Percentiles rank a stretch among this genome's conserved stretches.
Evolutionary conservation across 148 eudicot species (phyloP).

Genomic region (Drosera capensis): DNA sequence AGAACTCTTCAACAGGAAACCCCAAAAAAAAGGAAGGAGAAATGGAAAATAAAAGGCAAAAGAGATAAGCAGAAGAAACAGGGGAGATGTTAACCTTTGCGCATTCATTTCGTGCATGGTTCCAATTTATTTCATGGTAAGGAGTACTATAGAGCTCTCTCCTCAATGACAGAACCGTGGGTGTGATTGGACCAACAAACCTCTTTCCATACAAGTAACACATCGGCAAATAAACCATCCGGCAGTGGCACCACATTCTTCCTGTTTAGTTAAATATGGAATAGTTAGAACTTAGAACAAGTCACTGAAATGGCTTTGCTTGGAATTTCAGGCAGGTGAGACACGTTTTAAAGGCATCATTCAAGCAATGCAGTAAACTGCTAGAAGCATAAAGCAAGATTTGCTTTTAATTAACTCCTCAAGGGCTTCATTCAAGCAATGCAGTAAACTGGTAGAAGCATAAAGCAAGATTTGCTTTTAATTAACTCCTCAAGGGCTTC

Average conservation of each 20-base stretch:
- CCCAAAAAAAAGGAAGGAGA: not conserved
- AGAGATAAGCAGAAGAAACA: too few species aligned
- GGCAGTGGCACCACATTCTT: constrained; percentile 99
- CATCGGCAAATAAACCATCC: constrained; percentile 98
- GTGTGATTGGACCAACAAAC: constrained; percentile 91
- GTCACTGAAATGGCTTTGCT: too few species aligned
- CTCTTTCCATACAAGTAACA: constrained; percentile 91
- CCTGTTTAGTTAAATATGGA: constrained; percentile 31
- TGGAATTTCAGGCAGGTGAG: too few species aligned
- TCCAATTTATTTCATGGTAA: constrained; percentile 87
- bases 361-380: too few species aligned
- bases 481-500: too few species aligned
- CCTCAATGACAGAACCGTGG: constrained; percentile 67
- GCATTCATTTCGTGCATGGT: constrained; percentile 77
- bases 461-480: too few species aligned
- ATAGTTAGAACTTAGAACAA: not conserved
- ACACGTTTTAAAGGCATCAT: too few species aligned
- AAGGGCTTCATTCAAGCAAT: too few species aligned
- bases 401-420: too few species aligned
- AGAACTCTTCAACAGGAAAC: too few species aligned
- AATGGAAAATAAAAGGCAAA: not conserved
- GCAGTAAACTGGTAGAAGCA: too few species aligned
- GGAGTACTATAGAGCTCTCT: constrained; percentile 66
- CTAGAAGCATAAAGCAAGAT: too few species aligned
- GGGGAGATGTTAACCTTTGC: constrained; percentile 77